These are phyloP conservation scores for Cystodermella granulosa DNA, from an alignment of 1,284 basidiomycete genomes.

Conservation along the genomic window DNA sequence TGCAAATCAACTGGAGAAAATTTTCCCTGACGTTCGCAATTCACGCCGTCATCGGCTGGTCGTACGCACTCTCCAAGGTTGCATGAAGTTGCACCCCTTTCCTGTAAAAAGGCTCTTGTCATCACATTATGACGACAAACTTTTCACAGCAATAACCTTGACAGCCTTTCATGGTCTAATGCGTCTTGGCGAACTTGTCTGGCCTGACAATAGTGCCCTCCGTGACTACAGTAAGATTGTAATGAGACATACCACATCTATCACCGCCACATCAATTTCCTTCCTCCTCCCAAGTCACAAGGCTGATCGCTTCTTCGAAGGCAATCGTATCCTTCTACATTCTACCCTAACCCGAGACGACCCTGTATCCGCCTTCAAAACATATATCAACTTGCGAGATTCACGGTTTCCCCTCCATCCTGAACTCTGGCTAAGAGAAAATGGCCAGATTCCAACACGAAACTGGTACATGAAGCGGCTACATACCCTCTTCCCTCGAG, in stretches of 20 bases:
- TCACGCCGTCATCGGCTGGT: constrained; percentile 14
- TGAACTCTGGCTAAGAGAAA: constrained; percentile 19
- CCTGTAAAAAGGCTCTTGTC: constrained; percentile 6
- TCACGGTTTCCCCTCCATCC: constrained; percentile 13
- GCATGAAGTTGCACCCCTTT: constrained; percentile 9
- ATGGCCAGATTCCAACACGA: constrained; percentile 20
- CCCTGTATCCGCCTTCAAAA: constrained; percentile 3
- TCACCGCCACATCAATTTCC: background rate
- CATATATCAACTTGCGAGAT: constrained; percentile 17
- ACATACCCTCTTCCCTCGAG: constrained; percentile 5
- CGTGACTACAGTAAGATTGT: constrained; percentile 14
- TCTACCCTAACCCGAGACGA: background rate
- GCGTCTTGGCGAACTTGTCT: constrained; percentile 28
- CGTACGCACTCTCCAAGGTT: constrained; percentile 18
- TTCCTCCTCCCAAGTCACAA: constrained; percentile 33
- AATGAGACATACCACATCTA: constrained; percentile 7
- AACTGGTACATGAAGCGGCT: constrained; percentile 21
- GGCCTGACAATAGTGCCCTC: constrained; percentile 13
- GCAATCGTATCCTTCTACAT: constrained; percentile 23
- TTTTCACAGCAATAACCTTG: constrained; percentile 22
- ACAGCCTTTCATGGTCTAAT: constrained; percentile 24
- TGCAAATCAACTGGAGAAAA: constrained; percentile 18
- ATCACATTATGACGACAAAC: constrained; percentile 15
- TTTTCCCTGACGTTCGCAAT: constrained; percentile 17
- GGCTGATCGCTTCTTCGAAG: constrained; percentile 32